phyloP scores from a whole-genome alignment of 2,329 filamentous ascomycete genomes.

The Stemphylium beticola region DNA sequence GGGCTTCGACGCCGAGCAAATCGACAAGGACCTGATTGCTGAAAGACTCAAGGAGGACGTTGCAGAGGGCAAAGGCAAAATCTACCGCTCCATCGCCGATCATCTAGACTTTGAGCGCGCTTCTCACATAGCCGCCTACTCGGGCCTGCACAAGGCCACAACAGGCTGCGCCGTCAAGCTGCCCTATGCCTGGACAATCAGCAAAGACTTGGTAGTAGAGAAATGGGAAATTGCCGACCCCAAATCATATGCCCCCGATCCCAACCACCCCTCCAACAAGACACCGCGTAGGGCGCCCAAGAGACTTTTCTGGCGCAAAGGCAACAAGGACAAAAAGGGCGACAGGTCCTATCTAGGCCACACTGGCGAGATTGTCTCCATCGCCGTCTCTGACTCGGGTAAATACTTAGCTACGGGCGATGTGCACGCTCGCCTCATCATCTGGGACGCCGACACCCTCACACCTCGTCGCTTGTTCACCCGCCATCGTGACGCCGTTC shows the following conservation, averaged over 20 bases:
- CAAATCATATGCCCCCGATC: slow-evolving; percentile 31
- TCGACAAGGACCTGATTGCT: slow-evolving; percentile 90
- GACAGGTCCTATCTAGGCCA: slow-evolving; percentile 73
- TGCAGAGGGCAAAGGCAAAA: slow-evolving; percentile 85
- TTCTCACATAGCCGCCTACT: slow-evolving; percentile 74
- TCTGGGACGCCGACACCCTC: slow-evolving; percentile 84
- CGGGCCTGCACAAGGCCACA: slow-evolving; percentile 76
- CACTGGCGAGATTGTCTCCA: slow-evolving; percentile 76
- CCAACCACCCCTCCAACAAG: slow-evolving; percentile 39
- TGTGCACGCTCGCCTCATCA: slow-evolving; percentile 79
- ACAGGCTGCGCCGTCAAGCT: slow-evolving; percentile 81
- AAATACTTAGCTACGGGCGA: slow-evolving; percentile 92
- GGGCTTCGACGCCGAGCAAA: slow-evolving; percentile 92
- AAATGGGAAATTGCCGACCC: slow-evolving; percentile 84
- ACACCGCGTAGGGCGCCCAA: slow-evolving; percentile 68
- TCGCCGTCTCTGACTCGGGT: slow-evolving; percentile 87
- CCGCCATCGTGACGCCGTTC: slow-evolving; percentile 90
- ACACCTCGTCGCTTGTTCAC: slow-evolving; percentile 81
- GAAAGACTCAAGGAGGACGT: slow-evolving; percentile 86
- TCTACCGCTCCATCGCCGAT: slow-evolving; percentile 80
- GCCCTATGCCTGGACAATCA: slow-evolving; percentile 85
- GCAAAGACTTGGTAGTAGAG: slow-evolving; percentile 81
- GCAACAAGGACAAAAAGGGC: slow-evolving; percentile 63
- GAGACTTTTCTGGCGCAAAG: slow-evolving; percentile 68
- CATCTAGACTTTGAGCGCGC: slow-evolving; percentile 73